A percentile compares a stretch with the other conserved stretches of the same genome.
Evolutionary conservation across 805 yeast species (phyloP).

Genomic region (Saccharomycopsis javanensis): DNA sequence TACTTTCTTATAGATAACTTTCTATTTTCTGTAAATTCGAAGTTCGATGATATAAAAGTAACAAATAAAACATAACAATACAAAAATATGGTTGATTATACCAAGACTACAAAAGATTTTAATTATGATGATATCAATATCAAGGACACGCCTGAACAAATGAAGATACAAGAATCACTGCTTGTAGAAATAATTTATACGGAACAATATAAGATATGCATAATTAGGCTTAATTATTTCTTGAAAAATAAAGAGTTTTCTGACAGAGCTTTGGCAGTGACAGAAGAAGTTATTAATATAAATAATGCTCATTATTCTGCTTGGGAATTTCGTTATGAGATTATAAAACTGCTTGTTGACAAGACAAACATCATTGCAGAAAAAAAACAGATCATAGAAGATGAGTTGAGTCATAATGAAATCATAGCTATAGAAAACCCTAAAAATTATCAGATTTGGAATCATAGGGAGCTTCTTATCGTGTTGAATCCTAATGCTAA

Average conservation of each 20-base stretch:
- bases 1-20: too few relatives aligned
- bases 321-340: constrained; percentile 65
- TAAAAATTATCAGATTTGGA: constrained; percentile 97
- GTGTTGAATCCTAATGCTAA: constrained; percentile 28
- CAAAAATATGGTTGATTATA: not conserved
- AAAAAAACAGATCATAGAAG: constrained; percentile 22
- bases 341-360: constrained; percentile 29
- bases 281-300: constrained; percentile 49
- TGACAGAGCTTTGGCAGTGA: constrained; percentile 60
- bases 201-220: constrained; percentile 53
- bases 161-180: constrained; percentile 35
- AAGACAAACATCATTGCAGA: constrained; percentile 22
- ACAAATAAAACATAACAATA: not conserved
- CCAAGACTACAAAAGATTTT: constrained; percentile 18
- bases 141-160: constrained; percentile 23
- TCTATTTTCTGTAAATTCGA: too few relatives aligned
- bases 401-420: constrained; percentile 76
- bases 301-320: constrained; percentile 89
- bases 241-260: constrained; percentile 52
- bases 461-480: constrained; percentile 67
- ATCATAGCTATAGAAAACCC: constrained; percentile 63
- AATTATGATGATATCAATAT: constrained; percentile 34
- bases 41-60: too few relatives aligned
- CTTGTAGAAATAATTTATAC: constrained; percentile 62
- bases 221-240: constrained; percentile 54